Base-by-base conservation (phyloP, 2,329 filamentous ascomycete genomes). In the Alternaria gaisen region DNA sequence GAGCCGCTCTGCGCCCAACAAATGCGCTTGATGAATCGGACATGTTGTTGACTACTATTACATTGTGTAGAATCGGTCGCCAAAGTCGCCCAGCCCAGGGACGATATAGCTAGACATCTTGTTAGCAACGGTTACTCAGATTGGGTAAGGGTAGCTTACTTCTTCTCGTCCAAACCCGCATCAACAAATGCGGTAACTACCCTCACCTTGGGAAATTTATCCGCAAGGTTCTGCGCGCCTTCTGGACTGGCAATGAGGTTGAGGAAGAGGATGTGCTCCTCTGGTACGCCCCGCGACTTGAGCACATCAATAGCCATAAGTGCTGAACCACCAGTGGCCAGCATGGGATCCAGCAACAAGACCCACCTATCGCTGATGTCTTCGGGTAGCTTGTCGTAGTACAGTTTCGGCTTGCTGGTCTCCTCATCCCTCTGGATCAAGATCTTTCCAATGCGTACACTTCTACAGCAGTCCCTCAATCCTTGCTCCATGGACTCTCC, bases 401-500 rank as follows among this genome's bases (percentile, higher is more conserved):
- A 99, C 11, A 99, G 86, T 79, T 93, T 95, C 12, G 95, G 95
- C 82, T 90, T 87, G 55, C 90, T 87, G 1, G 95, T 98, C 82
- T 98, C 95, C 80, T 99, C 95, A 72, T 99, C 95, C 58, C 95
- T 86, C 82, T 99, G 95, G 74, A 99, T 99, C 71, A 99, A 83
- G 66, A 99, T 99, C 85, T 99, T 99, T 67, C 95, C 95, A 74
- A 99, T 99, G 65, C 95, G 87, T 50, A 99, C 95, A n/a, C 92
- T 97, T 53, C 95, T 90, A 82, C 95, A 99, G 82, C 95, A 99
- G 80, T 99, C 94, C 61, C 95, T 87, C 63, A 99, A 83, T 2
- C 94, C 95, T 80, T 98, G 93, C 82, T 99, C 95, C 95, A 99
- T 99, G 60, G 94, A 92, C 82, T 99, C 95, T 53, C 95, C 95